These are phyloP conservation scores for Aegilops bicornis DNA, from an alignment of 176 grass and related monocot species.

Conservation along the genomic window DNA sequence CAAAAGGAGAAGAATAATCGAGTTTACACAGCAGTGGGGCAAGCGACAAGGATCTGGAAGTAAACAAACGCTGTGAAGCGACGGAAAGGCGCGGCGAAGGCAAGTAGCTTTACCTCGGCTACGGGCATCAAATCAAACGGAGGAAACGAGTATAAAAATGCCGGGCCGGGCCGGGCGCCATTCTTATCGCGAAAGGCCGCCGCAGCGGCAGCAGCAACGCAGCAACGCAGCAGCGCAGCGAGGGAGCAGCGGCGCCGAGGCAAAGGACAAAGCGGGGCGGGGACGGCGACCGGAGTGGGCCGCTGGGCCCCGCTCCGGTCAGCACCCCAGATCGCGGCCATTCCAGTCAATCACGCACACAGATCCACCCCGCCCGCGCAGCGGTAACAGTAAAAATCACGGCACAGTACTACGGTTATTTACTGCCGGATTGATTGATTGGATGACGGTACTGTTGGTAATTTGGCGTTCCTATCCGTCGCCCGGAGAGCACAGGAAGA, in stretches of 20 bases:
- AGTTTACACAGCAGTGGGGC: neutral
- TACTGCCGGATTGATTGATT: neutral
- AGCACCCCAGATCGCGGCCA: neutral
- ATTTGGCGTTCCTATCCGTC: neutral
- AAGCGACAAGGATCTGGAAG: neutral
- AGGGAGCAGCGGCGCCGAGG: neutral
- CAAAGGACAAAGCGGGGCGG: constrained; percentile 4
- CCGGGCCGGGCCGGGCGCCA: neutral
- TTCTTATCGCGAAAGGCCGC: neutral
- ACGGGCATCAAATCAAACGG: neutral
- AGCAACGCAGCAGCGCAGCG: neutral
- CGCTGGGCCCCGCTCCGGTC: neutral
- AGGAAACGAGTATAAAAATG: neutral
- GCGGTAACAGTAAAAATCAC: neutral
- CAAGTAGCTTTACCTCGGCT: neutral
- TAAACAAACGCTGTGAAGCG: neutral
- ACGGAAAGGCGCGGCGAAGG: neutral
- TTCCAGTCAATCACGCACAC: neutral
- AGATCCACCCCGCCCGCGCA: neutral
- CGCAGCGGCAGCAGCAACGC: neutral
- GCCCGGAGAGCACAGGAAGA: neutral
- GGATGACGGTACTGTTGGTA: too few relatives aligned
- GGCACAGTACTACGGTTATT: neutral
- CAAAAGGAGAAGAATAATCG: neutral
- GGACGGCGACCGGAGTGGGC: neutral